Evolutionary conservation across 2,329 filamentous ascomycete species (phyloP), one percentile per base, ranked within the genome.

Genomic region (Aspergillus sclerotialis): DNA sequence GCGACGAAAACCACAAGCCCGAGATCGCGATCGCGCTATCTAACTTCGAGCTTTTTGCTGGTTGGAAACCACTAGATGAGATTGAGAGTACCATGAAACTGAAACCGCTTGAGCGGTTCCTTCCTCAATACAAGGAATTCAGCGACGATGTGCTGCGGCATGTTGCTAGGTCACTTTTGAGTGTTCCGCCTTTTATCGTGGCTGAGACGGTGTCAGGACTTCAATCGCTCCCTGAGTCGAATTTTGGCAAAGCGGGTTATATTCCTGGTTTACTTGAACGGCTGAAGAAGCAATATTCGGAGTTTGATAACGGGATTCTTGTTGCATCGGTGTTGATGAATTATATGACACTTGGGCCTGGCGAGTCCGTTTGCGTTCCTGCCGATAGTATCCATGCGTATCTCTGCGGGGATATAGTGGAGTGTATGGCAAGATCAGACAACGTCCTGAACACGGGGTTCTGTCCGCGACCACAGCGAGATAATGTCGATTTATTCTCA

Each of bases 381-480:
- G 80, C 80, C 1, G 81, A 86, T 44, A 81, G 80, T 4, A 82
- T 85, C 35, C 81, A 87, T 50, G 82, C 82, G 0, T 87, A 85
- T 50, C 65, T 87, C 0, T 72, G 72, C 4, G 83, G 83, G 3
- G 77, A 86, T 52, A 84, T 87, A 33, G 76, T 87, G 46, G 82
- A 87, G 57, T 86, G 82, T 60, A 87, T 87, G 82, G 82, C 82
- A 2, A 72, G 81, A 6, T 78, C 72, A 13, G 80, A 87, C 63
- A 85, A 86, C 38, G 82, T 88, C 2, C 67, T 88, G 32, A 84
- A 84, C 56, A 77, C 75, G 0, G 82, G 83, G 0, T 85, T 89
- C 65, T 87, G 81, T 45, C 81, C 82, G 0, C 67, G 68, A 1
- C 73, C 76, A 0, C 76, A 84, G 30, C 69, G 80, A 9, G 73